Evolutionary conservation across 306 rosid genomes (phyloP), one percentile per base, ranked within the genome.

Genomic region (Senna tora): DNA sequence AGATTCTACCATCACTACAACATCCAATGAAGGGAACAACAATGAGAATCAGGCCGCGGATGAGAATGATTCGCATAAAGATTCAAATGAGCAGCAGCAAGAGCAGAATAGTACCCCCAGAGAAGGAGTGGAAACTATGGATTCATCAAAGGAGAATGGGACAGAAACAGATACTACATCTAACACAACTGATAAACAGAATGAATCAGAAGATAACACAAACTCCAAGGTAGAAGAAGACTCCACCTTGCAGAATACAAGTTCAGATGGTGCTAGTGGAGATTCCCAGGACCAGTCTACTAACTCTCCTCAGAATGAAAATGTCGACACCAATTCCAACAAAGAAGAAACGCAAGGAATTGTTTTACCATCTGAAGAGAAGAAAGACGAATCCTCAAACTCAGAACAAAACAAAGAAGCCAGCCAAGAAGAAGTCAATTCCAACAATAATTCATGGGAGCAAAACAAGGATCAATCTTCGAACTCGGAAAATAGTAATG

Each of bases 211-310:
- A 9, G 87, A 81, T 75, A 77, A 79, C 63, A 79, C 73, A 17
- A 34, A 25, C 62, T 58, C 88, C 34, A 80, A 84, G 74, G 72
- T 65, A 15, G 86, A 85, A 15, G 86, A 85, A 41, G 84, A 82
- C 74, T 73, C 81, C 32, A 64, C 63, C 33, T 62, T 17, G 67
- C 68, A 85, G 46, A 81, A 78, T 64, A 54, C 73, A 68, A 82
- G 77, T 22, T 59, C 85, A 11, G 72, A 72, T 39, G 30, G 77
- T 5, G 55, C 52, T 30, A 60, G 52, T 15, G 85, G 75, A 72
- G 84, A 79, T 59, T 73, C 65, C 43, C 66, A 71, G 83, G 87
- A 81, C 67, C 52, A 76, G 25, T 60, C 82, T 17, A 47, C 30
- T 58, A 72, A 62, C 58, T 21, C 77, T 46, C 71, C 45, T 55